Conservation (phyloP, 768 basidiomycete species). For the Suillus variegatus region DNA sequence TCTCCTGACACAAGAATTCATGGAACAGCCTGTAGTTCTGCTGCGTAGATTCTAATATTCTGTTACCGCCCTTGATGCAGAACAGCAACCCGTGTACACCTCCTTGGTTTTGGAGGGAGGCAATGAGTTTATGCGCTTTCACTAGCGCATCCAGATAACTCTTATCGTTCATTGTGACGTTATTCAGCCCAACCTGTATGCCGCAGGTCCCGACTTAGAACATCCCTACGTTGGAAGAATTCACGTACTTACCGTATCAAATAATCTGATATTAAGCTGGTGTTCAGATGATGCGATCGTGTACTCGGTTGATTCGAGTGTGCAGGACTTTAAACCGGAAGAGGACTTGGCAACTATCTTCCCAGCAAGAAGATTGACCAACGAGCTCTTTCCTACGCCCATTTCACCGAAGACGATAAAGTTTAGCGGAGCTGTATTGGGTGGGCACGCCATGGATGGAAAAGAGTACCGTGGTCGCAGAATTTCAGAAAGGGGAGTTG, state of each 20-base stretch:
- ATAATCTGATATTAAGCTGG: not conserved
- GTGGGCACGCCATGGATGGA: not conserved
- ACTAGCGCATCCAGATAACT: constrained; percentile 28
- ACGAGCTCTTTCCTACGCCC: constrained; percentile 13
- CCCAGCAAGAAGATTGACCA: constrained; percentile 13
- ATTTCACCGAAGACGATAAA: constrained; percentile 12
- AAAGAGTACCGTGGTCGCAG: not conserved
- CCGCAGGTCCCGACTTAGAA: not conserved
- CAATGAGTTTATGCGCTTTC: constrained; percentile 34
- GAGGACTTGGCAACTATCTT: constrained; percentile 1
- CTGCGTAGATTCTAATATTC: constrained; percentile 28
- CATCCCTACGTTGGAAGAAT: not conserved
- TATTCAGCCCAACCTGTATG: constrained; percentile 26
- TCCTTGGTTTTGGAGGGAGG: constrained; percentile 28
- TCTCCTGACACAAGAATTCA: constrained; percentile 34
- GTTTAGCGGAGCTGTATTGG: not conserved
- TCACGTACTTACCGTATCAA: not conserved
- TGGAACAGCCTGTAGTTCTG: constrained; percentile 35
- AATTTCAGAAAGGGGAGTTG: not conserved
- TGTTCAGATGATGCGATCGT: not conserved
- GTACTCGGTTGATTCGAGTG: constrained; percentile 6
- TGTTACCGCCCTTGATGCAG: constrained; percentile 28
- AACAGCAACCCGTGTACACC: constrained; percentile 44
- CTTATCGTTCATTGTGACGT: constrained; percentile 22
- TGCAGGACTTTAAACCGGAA: constrained; percentile 4